These are phyloP conservation scores for Magnaporthiopsis rhizophila DNA, from an alignment of 2,329 filamentous ascomycete species.

Conservation along the genomic window DNA sequence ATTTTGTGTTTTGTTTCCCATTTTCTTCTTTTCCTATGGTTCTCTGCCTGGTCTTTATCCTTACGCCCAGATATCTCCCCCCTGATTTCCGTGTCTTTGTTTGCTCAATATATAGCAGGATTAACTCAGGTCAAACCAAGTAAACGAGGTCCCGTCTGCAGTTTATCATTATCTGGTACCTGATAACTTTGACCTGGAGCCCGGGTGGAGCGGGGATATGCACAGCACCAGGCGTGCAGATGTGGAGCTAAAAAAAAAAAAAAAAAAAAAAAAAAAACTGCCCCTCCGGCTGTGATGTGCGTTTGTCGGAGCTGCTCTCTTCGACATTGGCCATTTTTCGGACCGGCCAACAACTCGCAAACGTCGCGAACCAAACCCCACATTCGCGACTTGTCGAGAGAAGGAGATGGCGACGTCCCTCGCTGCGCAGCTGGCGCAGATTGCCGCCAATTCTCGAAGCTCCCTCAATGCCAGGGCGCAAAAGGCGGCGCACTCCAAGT, in stretches of 20 bases:
- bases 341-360: background rate
- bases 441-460: slow-evolving; percentile 82
- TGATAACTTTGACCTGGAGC: too few species aligned
- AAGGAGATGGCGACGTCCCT: slow-evolving; percentile 51
- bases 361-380: background rate
- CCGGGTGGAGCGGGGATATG: background rate
- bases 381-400: background rate
- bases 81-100: too few species aligned
- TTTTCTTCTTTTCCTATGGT: too few species aligned
- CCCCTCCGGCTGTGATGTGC: background rate
- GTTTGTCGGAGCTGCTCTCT: background rate
- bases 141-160: too few species aligned
- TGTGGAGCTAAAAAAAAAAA: background rate
- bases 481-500: slow-evolving; percentile 86
- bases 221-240: background rate
- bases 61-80: too few species aligned
- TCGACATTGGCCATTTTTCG: background rate
- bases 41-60: too few species aligned
- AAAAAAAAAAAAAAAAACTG: background rate
- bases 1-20: too few species aligned
- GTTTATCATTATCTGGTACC: too few species aligned
- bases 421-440: slow-evolving; percentile 86
- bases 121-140: too few species aligned
- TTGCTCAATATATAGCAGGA: too few species aligned
- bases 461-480: slow-evolving; percentile 90